Evolutionary conservation across 2,329 filamentous ascomycete genomes (phyloP), one percentile per base, ranked within the genome.

Genomic region (Colletotrichum gloeosporioides): DNA sequence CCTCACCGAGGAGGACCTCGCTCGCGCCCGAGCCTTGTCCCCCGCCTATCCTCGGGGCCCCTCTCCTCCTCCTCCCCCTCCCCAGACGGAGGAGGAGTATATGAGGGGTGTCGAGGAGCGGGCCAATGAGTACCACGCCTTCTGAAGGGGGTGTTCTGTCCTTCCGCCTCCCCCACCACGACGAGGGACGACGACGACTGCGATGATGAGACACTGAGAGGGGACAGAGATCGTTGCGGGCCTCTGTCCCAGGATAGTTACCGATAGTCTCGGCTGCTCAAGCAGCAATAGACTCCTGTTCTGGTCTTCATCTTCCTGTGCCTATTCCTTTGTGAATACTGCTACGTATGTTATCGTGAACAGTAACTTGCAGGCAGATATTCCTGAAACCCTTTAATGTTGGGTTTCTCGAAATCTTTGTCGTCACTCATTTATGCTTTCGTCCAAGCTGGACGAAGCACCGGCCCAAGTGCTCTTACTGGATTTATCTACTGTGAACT

Each of bases 1-100:
- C 13, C 73, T 76, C n/a, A 73, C 63, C n/a, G 69, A 72, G 39
- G 73, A 76, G 32, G 29, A 55, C 6, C 57, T 68, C 4, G 57
- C 64, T 15, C 70, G 73, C 7, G 73, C 73, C 25, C 31, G 69
- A 7, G 61, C 62, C 15, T 32, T 18, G 62, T 44, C 32, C 55
- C 53, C 53, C 6, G 34, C 62, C 22, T 76, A 76, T 64, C 73
- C 73, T 16, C 69, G 63, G 31, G 61, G 73, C 55, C 31, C 73
- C 16, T 62, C n/a, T 39, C 57, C 73, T n/a, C 73, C 73, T 64
- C 69, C 13, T 27, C 22, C 18, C 32, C 73, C 63, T n/a, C 73
- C 69, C 3, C 65, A 73, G 16, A 76, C 73, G 7, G 59, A 71
- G 32, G 72, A 25, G 18, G 72, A 75, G 59, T 65, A 71, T 2